A percentile compares a stretch with the other conserved stretches of the same genome.
phyloP scores from a whole-genome alignment of 192 early-diverging fungal genomes.

The Coemansia sp. region DNA sequence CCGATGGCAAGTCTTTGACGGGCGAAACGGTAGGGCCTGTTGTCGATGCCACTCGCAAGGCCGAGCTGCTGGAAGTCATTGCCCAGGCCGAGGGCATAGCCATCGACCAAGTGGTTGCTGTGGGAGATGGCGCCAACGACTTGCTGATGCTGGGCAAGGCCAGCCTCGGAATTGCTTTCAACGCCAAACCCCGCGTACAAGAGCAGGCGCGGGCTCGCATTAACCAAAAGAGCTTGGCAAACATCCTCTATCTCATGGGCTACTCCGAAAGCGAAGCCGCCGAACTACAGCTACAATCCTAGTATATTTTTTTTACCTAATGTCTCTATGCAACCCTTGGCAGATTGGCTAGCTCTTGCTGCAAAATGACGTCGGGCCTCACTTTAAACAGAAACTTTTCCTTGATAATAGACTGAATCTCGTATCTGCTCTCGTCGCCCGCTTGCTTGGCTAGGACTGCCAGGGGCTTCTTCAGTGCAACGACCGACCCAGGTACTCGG shows the following conservation, averaged over 20 bases:
- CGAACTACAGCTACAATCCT: constrained; percentile 53
- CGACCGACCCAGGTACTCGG: constrained; percentile 29
- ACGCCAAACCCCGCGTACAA: constrained; percentile 97
- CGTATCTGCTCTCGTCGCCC: constrained; percentile 6
- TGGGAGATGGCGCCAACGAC: constrained; percentile 98
- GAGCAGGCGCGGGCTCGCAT: constrained; percentile 82
- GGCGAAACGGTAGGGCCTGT: constrained; percentile 88
- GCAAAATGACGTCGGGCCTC: constrained; percentile 40
- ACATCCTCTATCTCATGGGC: constrained; percentile 87
- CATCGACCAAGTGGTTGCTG: constrained; percentile 91
- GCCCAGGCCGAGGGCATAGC: constrained; percentile 87
- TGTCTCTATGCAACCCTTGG: neutral
- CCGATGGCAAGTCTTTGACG: constrained; percentile 78
- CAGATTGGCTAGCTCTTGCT: constrained; percentile 7
- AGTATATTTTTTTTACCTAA: neutral
- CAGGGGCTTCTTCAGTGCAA: constrained; percentile 36
- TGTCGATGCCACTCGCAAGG: constrained; percentile 89
- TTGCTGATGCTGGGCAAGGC: constrained; percentile 91
- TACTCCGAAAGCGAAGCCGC: constrained; percentile 76
- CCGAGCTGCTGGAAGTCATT: constrained; percentile 93
- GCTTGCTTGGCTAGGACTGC: constrained; percentile 32
- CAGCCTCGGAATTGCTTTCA: constrained; percentile 95
- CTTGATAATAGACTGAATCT: constrained; percentile 35
- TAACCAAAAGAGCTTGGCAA: constrained; percentile 90
- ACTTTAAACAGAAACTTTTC: constrained; percentile 51